Evolutionary conservation across 2,329 filamentous ascomycete genomes (phyloP).

Genomic region (Talaromyces islandicus): DNA sequence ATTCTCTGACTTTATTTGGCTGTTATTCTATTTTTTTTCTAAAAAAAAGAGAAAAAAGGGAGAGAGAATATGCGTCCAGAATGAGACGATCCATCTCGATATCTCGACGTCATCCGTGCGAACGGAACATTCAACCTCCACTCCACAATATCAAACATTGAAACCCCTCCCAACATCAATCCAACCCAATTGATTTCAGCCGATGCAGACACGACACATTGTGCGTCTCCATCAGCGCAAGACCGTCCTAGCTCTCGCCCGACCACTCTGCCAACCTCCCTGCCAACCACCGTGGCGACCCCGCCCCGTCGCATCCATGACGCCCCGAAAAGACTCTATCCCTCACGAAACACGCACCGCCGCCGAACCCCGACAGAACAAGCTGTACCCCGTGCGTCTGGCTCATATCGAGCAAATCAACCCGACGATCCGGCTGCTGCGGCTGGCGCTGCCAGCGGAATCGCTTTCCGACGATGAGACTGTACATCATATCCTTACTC

Average conservation of each 20-base stretch:
- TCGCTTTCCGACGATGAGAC: slow-evolving; percentile 36
- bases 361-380: slow-evolving; percentile 62
- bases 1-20: too few species aligned
- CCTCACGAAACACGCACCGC: slow-evolving; percentile 68
- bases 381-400: slow-evolving; percentile 59
- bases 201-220: not conserved
- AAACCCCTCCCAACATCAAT: too few species aligned
- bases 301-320: slow-evolving; percentile 16
- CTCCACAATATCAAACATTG: not conserved
- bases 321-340: slow-evolving; percentile 27
- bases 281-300: not conserved
- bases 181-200: not conserved
- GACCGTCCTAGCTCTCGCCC: not conserved
- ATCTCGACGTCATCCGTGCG: too few species aligned
- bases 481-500: slow-evolving; percentile 30
- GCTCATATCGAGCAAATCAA: slow-evolving; percentile 60
- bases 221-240: not conserved
- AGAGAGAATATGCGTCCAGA: too few species aligned
- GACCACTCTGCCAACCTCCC: too few species aligned
- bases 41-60: too few species aligned
- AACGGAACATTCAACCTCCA: not conserved
- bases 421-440: slow-evolving; percentile 61
- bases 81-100: too few species aligned
- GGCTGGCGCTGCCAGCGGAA: slow-evolving; percentile 51
- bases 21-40: too few species aligned